Conservation (phyloP, 257 asterid genomes). For the Nicotiana benthamiana region DNA sequence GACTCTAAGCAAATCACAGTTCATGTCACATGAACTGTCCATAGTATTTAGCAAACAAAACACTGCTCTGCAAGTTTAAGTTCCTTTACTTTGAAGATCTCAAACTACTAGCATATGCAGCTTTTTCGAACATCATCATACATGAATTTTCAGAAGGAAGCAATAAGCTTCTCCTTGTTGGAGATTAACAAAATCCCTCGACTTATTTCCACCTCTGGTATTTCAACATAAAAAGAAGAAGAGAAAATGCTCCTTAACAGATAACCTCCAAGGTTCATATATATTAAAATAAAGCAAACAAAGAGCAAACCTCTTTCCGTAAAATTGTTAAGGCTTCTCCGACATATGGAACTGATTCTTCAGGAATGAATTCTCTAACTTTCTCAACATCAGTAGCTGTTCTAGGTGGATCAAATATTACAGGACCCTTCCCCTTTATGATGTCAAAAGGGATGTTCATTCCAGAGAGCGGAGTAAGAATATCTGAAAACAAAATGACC, state of each 20-base stretch:
- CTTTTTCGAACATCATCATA: not conserved
- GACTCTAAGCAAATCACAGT: not conserved
- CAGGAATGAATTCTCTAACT: slow-evolving; percentile 82
- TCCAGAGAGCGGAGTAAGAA: slow-evolving; percentile 94
- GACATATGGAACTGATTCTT: slow-evolving; percentile 89
- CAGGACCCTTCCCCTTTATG: slow-evolving; percentile 91
- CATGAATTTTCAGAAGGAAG: not conserved
- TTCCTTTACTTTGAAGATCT: not conserved
- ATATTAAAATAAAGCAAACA: not conserved
- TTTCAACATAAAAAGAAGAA: not conserved
- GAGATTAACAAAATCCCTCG: not conserved
- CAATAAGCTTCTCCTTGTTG: not conserved
- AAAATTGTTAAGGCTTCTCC: slow-evolving; percentile 91
- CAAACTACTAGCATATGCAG: not conserved
- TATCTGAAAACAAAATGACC: slow-evolving; percentile 98
- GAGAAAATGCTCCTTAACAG: not conserved
- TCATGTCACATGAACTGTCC: not conserved
- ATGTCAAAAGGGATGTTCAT: slow-evolving; percentile 99
- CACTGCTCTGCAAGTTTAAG: not conserved
- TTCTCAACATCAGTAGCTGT: slow-evolving; percentile 66
- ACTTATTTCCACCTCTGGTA: not conserved
- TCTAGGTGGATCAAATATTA: slow-evolving; percentile 73
- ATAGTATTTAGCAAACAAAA: not conserved
- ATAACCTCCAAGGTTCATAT: not conserved
- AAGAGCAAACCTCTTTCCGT: slow-evolving; percentile 67